phyloP scores from a whole-genome alignment of 306 rosid genomes.

The Alnus rubra region DNA sequence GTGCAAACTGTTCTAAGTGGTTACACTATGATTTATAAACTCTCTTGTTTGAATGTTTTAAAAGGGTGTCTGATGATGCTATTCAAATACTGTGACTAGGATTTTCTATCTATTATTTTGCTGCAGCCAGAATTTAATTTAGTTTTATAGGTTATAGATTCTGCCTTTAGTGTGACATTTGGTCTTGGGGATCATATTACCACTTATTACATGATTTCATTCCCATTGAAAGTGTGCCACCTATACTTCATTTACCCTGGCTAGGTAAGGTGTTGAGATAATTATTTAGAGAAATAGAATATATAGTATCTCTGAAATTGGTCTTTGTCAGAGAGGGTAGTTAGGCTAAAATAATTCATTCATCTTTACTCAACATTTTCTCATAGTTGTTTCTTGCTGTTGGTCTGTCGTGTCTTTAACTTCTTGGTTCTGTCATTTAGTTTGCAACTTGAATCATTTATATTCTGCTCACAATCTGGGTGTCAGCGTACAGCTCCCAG shows the following conservation, averaged over 20 bases:
- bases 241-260: slow-evolving; percentile 1
- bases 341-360: not conserved
- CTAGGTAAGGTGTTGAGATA: not conserved
- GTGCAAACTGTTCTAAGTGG: not conserved
- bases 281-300: not conserved
- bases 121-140: not conserved
- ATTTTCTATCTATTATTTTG: slow-evolving; percentile 1
- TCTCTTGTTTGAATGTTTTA: slow-evolving; percentile 23
- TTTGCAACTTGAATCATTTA: not conserved
- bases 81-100: slow-evolving; percentile 6
- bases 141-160: not conserved
- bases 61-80: not conserved
- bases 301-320: not conserved
- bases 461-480: not conserved
- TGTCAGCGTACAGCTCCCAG: not conserved
- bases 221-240: not conserved
- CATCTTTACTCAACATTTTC: not conserved
- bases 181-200: not conserved
- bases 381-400: not conserved
- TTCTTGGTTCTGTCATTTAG: slow-evolving; percentile 1
- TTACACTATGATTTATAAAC: slow-evolving; percentile 8
- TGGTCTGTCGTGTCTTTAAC: not conserved
- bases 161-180: slow-evolving; percentile 4
- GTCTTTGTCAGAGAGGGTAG: not conserved
- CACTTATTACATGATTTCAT: not conserved